Base-by-base conservation (phyloP, 352 stramenopile species). In the Phytophthora lateralis region DNA sequence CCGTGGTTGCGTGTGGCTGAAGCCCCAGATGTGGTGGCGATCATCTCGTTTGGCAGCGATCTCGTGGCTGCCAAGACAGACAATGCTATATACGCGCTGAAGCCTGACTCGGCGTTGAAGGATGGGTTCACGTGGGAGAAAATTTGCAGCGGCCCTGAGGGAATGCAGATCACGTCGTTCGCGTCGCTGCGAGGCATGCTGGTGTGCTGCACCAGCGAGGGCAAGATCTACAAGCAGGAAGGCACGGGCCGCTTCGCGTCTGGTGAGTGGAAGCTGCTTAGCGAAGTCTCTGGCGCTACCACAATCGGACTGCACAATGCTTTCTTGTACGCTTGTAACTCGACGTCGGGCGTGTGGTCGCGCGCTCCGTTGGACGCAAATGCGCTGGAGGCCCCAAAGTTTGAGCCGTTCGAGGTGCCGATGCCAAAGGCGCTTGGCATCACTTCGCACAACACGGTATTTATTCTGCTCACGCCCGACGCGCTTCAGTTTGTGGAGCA, bases 21-120 rank as follows among this genome's bases (percentile, higher is more conserved):
- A 6, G 83, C 84, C 5, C 44, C 55, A 3, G 62, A 75, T 56
- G 66, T 93, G 34, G 52, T 69, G 9, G 80, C 77, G 0, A 82
- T 95, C 57, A 78, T 92, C 30, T 93, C 86, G 18, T 95, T 92
- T 48, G 79, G 80, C 35, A 87, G 78, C 10, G 76, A 95, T 27
- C 55, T 95, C 18, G 78, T 92, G 9, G 86, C 64, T 12, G 75
- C 72, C 15, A 88, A 80, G 45, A 47, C 63, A 8, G 78, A 89
- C 60, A 86, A 85, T 51, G 17, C 37, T 15, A 71, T 93, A 14
- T 78, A 79, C 63, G 73, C 71, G 34, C 60, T 92, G 21, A 80
- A 84, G 60, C 67, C 71, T n/a, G 51, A 66, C 14, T 45, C 46
- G 20, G 3, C 35, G 9, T 54, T 39, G 7, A 60, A 32, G 4